Percentiles rank a stretch among this genome's conserved stretches.
These are phyloP conservation scores for Toxicodendron radicans DNA, from an alignment of 345 rosid species.

Conservation along the genomic window DNA sequence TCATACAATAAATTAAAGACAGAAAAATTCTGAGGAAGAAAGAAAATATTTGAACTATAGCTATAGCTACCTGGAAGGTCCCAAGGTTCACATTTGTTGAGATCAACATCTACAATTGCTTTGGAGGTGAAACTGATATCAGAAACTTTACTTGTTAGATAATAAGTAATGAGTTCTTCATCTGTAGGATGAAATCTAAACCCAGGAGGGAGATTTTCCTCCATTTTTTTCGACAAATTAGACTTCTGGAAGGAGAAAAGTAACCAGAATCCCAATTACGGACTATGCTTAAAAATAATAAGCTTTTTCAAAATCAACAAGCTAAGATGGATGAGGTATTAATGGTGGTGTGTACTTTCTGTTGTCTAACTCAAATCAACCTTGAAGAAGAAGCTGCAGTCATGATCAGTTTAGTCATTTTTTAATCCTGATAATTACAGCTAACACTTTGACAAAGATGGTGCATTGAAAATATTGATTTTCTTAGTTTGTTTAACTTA, in stretches of 20 bases:
- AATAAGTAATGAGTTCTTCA: slow-evolving; percentile 89
- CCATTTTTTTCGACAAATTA: slow-evolving; percentile 35
- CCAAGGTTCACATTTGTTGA: slow-evolving; percentile 98
- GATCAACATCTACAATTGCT: slow-evolving; percentile 93
- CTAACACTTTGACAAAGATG: slow-evolving; percentile 86
- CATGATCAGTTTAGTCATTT: slow-evolving; percentile 29
- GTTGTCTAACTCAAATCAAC: slow-evolving; percentile 26
- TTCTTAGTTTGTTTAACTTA: slow-evolving; percentile 10
- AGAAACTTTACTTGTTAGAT: slow-evolving; percentile 66
- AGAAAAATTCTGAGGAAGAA: neutral
- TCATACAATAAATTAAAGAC: neutral
- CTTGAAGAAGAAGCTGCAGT: slow-evolving; percentile 55
- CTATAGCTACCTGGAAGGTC: slow-evolving; percentile 78
- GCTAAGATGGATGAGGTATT: slow-evolving; percentile 13
- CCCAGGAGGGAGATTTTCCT: slow-evolving; percentile 92
- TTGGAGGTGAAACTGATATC: slow-evolving; percentile 65
- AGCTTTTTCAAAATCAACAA: slow-evolving; percentile 13
- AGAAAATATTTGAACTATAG: neutral
- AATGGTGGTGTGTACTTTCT: slow-evolving; percentile 14
- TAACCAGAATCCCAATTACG: neutral
- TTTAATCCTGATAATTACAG: slow-evolving; percentile 57
- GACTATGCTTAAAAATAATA: slow-evolving; percentile 11
- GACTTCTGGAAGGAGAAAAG: neutral
- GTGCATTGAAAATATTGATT: slow-evolving; percentile 25
- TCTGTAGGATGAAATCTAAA: slow-evolving; percentile 98